Base-by-base conservation (phyloP, 331 rosid species). In the Quercus tomentella region DNA sequence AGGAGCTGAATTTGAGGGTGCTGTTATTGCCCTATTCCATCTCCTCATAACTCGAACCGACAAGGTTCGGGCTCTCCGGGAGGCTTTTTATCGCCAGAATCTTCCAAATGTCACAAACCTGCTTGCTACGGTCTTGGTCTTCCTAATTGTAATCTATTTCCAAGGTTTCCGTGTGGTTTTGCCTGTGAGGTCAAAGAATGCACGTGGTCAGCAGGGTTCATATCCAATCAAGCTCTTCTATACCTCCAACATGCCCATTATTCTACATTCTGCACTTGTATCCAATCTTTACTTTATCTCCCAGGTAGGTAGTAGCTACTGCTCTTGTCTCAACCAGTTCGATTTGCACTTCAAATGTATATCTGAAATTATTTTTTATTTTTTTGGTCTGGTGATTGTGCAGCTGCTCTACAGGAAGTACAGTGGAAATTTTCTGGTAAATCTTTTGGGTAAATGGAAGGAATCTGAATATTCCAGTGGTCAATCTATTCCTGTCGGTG, bases 81-180 rank as follows among this genome's bases (percentile, higher is more conserved):
- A 93, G 85, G 97, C 97, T 61, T 95, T 92, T 82, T 95, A 91
- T 82, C 85, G 99, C 81, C 98, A 93, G 85, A 95, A 95, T 83
- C 99, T 95, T 85, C 98, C 99, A 1, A 95, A 95, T 2, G 98
- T 95, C 79, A 95, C 99, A 30, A 95, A 93, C 87, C 91, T 95
- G 56, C 94, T 95, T 30, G 98, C 99, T 3, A 95, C 98, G 5
- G 97, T 95, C 76, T 83, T 93, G 85, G 86, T 95, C 85, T 91
- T 95, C 87, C 86, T 95, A 7, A 90, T 95, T 71, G 99, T 95
- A 31, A 87, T 95, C 52, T 95, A 95, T 83, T 93, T 95, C 93
- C 98, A 95, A 93, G 99, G 99, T 16, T 95, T 95, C 94, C 97
- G 98, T 25, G 99, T 95, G 80, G 98, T 95, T 81, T 89, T 95